phyloP scores from a whole-genome alignment of 495 filamentous ascomycete genomes.

The Aspergillus olivimuriae region DNA sequence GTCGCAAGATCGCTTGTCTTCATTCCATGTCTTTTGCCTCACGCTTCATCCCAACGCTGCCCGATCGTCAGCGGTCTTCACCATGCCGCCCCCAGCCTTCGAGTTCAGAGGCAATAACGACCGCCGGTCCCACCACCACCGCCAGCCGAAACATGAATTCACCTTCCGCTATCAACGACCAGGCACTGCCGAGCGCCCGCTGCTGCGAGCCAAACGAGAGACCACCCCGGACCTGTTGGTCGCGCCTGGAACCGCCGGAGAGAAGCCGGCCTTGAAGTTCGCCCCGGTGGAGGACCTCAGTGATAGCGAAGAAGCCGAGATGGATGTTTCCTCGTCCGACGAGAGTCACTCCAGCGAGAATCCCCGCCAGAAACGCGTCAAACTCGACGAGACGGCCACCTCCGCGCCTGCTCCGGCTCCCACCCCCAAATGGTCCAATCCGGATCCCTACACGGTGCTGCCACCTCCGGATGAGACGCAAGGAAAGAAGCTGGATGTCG shows the following conservation, averaged over 20 bases:
- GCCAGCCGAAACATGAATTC: slow-evolving; percentile 31
- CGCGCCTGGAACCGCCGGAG: slow-evolving; percentile 14
- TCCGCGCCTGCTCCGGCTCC: slow-evolving; percentile 24
- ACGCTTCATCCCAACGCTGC: too few species aligned
- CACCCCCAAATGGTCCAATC: slow-evolving; percentile 81
- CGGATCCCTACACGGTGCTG: slow-evolving; percentile 80
- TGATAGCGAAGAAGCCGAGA: slow-evolving; percentile 65
- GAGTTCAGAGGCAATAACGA: slow-evolving; percentile 35
- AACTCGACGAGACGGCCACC: slow-evolving; percentile 33
- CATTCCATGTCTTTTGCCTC: too few species aligned
- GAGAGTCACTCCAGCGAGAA: slow-evolving; percentile 40
- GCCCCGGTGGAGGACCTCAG: slow-evolving; percentile 54
- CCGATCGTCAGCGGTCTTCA: background rate
- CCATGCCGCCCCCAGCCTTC: slow-evolving; percentile 24
- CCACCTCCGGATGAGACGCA: slow-evolving; percentile 63
- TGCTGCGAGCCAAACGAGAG: slow-evolving; percentile 33
- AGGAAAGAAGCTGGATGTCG: slow-evolving; percentile 70
- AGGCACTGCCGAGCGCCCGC: slow-evolving; percentile 39
- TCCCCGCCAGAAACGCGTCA: slow-evolving; percentile 45
- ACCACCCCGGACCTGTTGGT: slow-evolving; percentile 32
- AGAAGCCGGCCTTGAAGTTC: slow-evolving; percentile 33
- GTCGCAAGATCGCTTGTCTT: too few species aligned
- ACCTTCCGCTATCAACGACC: slow-evolving; percentile 38
- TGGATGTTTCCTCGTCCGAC: slow-evolving; percentile 50
- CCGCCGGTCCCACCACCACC: slow-evolving; percentile 16